Conservation (phyloP, 1,139 yeast genomes). For the Magnusiomyces fungicola region DNA sequence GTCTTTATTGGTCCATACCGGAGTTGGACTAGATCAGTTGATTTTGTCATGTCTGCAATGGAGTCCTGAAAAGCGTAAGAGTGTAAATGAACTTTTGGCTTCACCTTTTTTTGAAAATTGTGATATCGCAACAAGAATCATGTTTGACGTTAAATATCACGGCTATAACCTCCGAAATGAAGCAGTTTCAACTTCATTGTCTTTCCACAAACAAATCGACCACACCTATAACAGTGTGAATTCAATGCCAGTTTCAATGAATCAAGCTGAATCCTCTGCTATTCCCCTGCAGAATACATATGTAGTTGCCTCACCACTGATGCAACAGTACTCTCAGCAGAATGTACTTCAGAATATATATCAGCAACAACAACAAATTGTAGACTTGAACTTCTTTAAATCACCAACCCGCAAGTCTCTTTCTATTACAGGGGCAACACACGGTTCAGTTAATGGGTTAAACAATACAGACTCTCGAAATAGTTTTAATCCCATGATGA, state of each 20-base stretch:
- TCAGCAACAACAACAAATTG: not conserved
- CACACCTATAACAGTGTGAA: not conserved
- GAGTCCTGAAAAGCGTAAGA: constrained; percentile 57
- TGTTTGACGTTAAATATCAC: not conserved
- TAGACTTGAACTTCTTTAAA: not conserved
- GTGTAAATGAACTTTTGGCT: constrained; percentile 57
- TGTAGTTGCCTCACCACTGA: not conserved
- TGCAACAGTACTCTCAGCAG: not conserved
- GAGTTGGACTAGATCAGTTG: constrained; percentile 15
- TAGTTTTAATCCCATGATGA: no score
- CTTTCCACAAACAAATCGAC: not conserved
- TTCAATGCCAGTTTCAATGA: not conserved
- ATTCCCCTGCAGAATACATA: not conserved
- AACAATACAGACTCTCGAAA: no score
- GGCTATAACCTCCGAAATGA: not conserved
- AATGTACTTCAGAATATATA: no score
- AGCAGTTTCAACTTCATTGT: not conserved
- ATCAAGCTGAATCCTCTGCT: not conserved
- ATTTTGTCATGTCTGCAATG: constrained; percentile 30
- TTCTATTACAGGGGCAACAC: not conserved
- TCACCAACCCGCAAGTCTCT: not conserved
- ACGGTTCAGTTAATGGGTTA: no score
- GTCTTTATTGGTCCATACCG: not conserved
- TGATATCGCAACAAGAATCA: not conserved
- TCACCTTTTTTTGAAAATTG: constrained; percentile 48